A percentile compares a stretch with the other conserved stretches of the same genome.
phyloP scores from a whole-genome alignment of 305 asterid species.

The Ilex paraguariensis region DNA sequence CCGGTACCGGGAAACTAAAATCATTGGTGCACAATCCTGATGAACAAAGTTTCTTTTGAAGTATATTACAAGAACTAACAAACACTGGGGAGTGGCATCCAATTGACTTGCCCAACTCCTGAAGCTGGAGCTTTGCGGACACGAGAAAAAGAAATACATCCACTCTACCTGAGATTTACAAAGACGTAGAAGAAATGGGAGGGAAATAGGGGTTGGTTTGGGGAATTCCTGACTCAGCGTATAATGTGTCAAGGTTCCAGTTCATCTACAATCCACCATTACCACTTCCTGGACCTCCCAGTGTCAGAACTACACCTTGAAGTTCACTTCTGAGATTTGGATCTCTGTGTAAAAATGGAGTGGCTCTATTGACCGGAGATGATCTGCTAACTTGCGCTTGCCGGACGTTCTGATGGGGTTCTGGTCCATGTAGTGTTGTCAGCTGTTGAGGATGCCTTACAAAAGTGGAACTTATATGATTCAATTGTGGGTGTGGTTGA shows the following conservation, averaged over 20 bases:
- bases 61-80: no score
- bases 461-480: constrained; percentile 20
- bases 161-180: background rate
- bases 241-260: background rate
- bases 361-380: constrained; percentile 10
- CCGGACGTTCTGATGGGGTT: constrained; percentile 20
- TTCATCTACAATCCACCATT: constrained; percentile 9
- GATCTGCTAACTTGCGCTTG: constrained; percentile 19
- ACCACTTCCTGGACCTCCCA: constrained; percentile 44
- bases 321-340: constrained; percentile 29
- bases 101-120: no score
- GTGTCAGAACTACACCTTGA: constrained; percentile 40
- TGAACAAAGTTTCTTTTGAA: no score
- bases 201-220: background rate
- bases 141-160: background rate
- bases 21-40: no score
- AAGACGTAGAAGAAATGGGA: background rate
- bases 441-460: constrained; percentile 36
- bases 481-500: constrained; percentile 8
- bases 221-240: background rate
- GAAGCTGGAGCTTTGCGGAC: background rate
- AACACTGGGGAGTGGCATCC: no score
- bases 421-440: constrained; percentile 23
- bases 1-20: no score
- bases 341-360: constrained; percentile 13